A percentile compares a stretch with the other conserved stretches of the same genome.
Conservation (phyloP, 805 yeast species). For the Yamadazyma akitaensis region DNA sequence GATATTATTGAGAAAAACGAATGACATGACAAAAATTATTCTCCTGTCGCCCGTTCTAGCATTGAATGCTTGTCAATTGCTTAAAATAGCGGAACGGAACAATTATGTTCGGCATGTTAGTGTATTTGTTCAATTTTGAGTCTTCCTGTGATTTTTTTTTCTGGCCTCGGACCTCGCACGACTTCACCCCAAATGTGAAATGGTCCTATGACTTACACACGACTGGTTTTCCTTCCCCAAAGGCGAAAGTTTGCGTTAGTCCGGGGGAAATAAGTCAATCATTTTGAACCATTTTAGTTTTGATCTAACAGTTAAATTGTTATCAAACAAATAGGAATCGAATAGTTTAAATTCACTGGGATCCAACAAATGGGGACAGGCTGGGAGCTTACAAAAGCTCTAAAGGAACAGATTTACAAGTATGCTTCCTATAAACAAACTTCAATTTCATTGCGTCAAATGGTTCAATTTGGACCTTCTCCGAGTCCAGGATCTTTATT, state of each 20-base stretch:
- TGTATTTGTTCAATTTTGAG: too few species aligned
- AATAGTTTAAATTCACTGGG: neutral
- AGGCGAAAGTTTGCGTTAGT: neutral
- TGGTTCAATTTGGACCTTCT: slow-evolving; percentile 85
- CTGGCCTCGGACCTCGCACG: neutral
- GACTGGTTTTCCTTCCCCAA: neutral
- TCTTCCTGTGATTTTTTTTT: neutral
- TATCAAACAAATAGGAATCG: neutral
- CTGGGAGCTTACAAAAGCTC: slow-evolving; percentile 49
- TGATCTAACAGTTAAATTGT: neutral
- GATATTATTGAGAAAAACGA: neutral
- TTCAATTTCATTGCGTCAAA: slow-evolving; percentile 78
- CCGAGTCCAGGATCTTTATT: slow-evolving; percentile 78
- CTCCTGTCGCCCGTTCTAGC: neutral
- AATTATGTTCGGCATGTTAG: neutral
- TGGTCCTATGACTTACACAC: neutral
- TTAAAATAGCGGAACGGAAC: neutral
- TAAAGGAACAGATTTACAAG: slow-evolving; percentile 54
- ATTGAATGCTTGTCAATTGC: neutral
- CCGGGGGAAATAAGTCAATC: slow-evolving; percentile 1
- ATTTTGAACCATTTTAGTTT: neutral
- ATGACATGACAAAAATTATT: too few species aligned
- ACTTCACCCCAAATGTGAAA: neutral
- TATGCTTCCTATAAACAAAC: slow-evolving; percentile 78
- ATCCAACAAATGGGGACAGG: slow-evolving; percentile 32